Evolutionary conservation across 2,329 filamentous ascomycete genomes (phyloP).

Genomic region (Diaporthe batatas): DNA sequence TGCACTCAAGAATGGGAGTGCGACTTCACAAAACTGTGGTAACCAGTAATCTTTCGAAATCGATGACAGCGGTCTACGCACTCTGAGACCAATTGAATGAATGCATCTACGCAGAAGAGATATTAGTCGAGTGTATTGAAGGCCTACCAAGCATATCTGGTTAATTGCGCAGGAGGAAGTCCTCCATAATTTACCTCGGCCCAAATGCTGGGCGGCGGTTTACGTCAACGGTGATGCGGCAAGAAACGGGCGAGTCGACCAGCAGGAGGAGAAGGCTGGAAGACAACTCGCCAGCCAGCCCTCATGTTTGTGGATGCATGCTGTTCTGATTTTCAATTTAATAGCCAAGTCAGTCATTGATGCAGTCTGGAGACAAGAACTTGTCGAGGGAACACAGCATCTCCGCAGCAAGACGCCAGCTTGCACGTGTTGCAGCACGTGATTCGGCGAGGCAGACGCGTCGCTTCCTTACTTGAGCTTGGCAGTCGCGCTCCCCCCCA

Average conservation of each 20-base stretch:
- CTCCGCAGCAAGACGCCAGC: neutral
- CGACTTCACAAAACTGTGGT: neutral
- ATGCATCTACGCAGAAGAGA: neutral
- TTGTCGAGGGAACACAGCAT: neutral
- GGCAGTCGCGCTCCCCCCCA: conserved; percentile 35
- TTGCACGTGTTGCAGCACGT: conserved; percentile 35
- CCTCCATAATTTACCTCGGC: conserved; percentile 6
- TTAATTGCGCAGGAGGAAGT: neutral
- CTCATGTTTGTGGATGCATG: too few relatives aligned
- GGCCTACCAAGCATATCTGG: neutral
- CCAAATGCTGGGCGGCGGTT: conserved; percentile 10
- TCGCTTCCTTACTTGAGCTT: conserved; percentile 27
- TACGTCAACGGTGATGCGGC: conserved; percentile 17
- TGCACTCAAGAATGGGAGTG: neutral
- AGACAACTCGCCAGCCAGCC: neutral
- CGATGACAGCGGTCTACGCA: neutral
- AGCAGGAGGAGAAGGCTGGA: neutral
- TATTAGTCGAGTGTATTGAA: neutral
- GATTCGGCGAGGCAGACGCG: conserved; percentile 43
- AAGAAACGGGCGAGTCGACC: conserved; percentile 9
- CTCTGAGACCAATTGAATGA: neutral
- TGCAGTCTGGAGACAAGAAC: too few relatives aligned
- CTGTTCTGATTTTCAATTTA: neutral
- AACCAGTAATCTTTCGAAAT: neutral
- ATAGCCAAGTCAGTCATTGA: neutral